Evolutionary conservation across 2,329 filamentous ascomycete species (phyloP), one percentile per base, ranked within the genome.

Genomic region (Fusarium brachygibbosum): DNA sequence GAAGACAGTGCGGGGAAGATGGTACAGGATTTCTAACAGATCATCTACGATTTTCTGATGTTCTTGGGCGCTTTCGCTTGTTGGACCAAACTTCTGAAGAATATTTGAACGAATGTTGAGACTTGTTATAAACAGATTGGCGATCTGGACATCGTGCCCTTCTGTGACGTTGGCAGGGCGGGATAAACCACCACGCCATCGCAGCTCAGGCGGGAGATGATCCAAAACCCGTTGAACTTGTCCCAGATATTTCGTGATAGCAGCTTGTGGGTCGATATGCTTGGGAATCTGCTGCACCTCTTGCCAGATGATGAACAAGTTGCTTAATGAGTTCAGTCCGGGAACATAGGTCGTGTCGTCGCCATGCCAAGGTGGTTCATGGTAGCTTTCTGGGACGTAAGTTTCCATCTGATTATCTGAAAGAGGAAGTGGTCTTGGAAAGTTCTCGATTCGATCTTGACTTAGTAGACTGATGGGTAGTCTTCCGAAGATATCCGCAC

Each of bases 121-220:
- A 45, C 77, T 78, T 23, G 79, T 80, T 34, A 81, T 74, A 48
- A 79, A 77, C 6, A 81, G 60, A 57, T 80, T 80, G 11, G 75
- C 79, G 9, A 77, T 76, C 21, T 81, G 79, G 4, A 75, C 78
- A 40, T 80, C 77, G 44, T 80, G 79, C 5, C 79, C 77, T 13
- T 76, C 71, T 0, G 78, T 79, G 2, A 74, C 71, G 13, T 61
- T 58, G 0, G 70, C 44, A 0, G 76, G 76, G 2, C 78, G 74
- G 0, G 79, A 78, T 2, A 80, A 55, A 0, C 79, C 78, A 4
- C 79, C 79, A 1, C 78, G 72, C 79, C 79, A 81, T 6, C 77
- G 71, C 2, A 81, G 65, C 35, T 79, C 75, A 0, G 77, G 75
- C 0, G 77, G 77, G 1, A 81, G 74, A 17, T 48, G 52, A 41